Base-by-base conservation (phyloP, 192 early-diverging fungal species). In the Nowakowskiella sp. region DNA sequence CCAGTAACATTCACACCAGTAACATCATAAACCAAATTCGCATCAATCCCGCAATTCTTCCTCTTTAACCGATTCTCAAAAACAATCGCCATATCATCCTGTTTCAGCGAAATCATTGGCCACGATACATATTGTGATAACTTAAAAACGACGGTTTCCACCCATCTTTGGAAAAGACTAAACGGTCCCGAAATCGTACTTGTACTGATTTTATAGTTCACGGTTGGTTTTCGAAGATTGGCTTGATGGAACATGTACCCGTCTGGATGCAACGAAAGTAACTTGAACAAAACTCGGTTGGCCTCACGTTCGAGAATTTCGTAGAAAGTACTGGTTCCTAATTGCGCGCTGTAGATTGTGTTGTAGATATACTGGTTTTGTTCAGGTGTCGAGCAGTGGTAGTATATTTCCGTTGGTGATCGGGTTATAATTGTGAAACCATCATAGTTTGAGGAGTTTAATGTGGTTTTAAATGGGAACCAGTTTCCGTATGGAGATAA, bases 191-290 rank as follows among this genome's bases (percentile, higher is more conserved):
- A 5, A n/a, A n/a, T n/a, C n/a, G n/a, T n/a, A n/a, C n/a, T n/a
- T n/a, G n/a, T n/a, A n/a, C n/a, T n/a, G n/a, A n/a, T n/a, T n/a
- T n/a, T n/a, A n/a, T n/a, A n/a, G n/a, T n/a, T n/a, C 21, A 58
- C n/a, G 26, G 33, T 9, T 21, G 28, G 29, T 48, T 58, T 58
- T 31, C 57, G 57, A 4, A 58, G 51, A 53, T 58, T 58, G 21
- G 53, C 57, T 57, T 58, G 57, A 29, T 58, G 57, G 52, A 58
- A 58, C 57, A 58, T 58, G 22, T 24, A 54, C 5, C 32, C 22
- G 4, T 7, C 24, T 53, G 49, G 57, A 23, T 10, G 24, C 7
- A 58, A 29, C 9, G 21, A 21, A n/a, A 51, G 21, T 9, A 58
- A 26, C 19, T 24, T 58, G 31, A 48, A 53, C 21, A 25, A 13